Base-by-base conservation (phyloP, 306 rosid species). In the Echinosophora koreensis region DNA sequence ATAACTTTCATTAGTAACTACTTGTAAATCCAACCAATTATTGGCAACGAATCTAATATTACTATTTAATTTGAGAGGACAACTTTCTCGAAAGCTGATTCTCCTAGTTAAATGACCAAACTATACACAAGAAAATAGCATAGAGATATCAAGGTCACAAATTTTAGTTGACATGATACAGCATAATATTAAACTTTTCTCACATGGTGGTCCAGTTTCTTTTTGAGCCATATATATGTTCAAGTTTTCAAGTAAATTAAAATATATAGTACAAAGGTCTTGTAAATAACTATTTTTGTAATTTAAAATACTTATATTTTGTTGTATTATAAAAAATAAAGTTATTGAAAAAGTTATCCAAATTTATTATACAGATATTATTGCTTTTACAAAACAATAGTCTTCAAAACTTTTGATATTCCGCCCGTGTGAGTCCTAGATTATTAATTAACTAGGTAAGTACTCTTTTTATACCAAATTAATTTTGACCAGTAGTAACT, bases 161-260 rank as follows among this genome's bases (percentile, higher is more conserved):
- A 78, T 6, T 54, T 56, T 35, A 3, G 41, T 39, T n/a, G 69
- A 64, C 39, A 44, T 34, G 15, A 34, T 42, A 54, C 61, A 63
- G 65, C 32, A 30, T 30, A 50, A 58, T 64, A 76, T 80, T 84
- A 22, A 80, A 71, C 41, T 28, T 46, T 44, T 17, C 27, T 22
- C 82, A 82, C 82, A 55, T 82, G 82, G 80, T 82, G 86, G 86
- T 82, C 86, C 86, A 71, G 37, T 57, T 63, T 77, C 16, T 38
- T 56, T 77, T 37, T 30, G 41, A 67, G 73, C 46, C 7, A 2
- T 37, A 6, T 37, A 30, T 71, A 63, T 39, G 39, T 44, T 8
- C 22, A 64, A 54, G 39, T 70, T n/a, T 16, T n/a, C 72, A 17
- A 37, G 65, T 59, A 66, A 73, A 6, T 34, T 8, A 39, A 54